Conservation (phyloP, 345 rosid species). For the Gossypium australe region DNA sequence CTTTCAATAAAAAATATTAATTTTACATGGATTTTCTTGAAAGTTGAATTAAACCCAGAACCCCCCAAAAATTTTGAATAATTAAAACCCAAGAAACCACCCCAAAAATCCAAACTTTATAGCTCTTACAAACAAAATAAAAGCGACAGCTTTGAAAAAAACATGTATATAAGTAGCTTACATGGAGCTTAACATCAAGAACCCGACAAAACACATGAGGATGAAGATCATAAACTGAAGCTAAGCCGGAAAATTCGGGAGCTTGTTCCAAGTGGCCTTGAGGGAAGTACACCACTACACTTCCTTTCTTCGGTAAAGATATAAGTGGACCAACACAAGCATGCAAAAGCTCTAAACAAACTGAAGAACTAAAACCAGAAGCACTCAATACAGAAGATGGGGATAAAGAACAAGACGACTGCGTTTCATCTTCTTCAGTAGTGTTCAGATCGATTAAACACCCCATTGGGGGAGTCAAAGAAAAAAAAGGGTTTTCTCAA, state of each 20-base stretch:
- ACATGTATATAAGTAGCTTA: slow-evolving; percentile 23
- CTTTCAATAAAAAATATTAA: not conserved
- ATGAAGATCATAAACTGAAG: slow-evolving; percentile 57
- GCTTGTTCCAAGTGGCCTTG: slow-evolving; percentile 93
- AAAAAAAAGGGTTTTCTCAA: not conserved
- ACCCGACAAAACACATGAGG: slow-evolving; percentile 88
- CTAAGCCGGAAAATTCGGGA: slow-evolving; percentile 47
- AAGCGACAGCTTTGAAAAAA: not conserved
- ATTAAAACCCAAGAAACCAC: not conserved
- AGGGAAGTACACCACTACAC: slow-evolving; percentile 78
- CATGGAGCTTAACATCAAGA: slow-evolving; percentile 92
- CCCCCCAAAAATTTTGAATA: not conserved
- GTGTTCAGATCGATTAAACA: slow-evolving; percentile 95
- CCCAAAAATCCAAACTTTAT: slow-evolving; percentile 16
- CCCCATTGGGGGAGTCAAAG: slow-evolving; percentile 38
- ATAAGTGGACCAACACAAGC: slow-evolving; percentile 99
- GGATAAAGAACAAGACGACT: slow-evolving; percentile 58
- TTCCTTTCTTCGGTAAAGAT: slow-evolving; percentile 80
- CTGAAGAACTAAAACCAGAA: slow-evolving; percentile 38
- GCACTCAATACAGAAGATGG: slow-evolving; percentile 46
- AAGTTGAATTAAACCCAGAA: slow-evolving; percentile 13
- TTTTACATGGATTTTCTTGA: not conserved
- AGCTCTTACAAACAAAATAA: not conserved
- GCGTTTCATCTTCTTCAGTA: slow-evolving; percentile 78
- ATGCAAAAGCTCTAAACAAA: slow-evolving; percentile 95